phyloP scores from a whole-genome alignment of 2,329 filamentous ascomycete genomes.

The Claviceps humidiphila region DNA sequence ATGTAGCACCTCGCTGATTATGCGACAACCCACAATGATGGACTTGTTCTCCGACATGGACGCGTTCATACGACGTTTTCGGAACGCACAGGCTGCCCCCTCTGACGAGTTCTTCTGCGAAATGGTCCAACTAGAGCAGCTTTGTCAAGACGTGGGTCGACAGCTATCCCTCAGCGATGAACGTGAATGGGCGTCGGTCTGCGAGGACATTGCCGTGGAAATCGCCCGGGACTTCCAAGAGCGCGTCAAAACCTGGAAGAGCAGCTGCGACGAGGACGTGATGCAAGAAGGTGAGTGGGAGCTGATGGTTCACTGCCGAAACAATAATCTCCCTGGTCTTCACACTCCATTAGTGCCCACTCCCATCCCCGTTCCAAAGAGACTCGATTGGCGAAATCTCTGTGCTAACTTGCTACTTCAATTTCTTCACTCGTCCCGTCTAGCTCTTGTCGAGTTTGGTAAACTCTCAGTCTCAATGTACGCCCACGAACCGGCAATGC shows the following conservation, averaged over 20 bases:
- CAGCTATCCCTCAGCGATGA: not conserved
- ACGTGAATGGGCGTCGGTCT: not conserved
- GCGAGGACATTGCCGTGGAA: not conserved
- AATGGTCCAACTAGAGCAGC: constrained; percentile 1
- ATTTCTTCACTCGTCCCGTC: not conserved
- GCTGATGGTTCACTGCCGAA: not conserved
- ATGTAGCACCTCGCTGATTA: constrained; percentile 1
- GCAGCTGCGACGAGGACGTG: not conserved
- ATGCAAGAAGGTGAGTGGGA: constrained; percentile 1
- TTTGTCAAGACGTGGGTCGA: not conserved
- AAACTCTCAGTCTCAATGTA: constrained; percentile 1
- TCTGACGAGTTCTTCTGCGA: constrained; percentile 4
- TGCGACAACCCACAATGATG: constrained; percentile 1
- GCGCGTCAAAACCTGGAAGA: not conserved
- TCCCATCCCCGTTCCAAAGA: too few relatives aligned
- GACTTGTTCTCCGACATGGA: constrained; percentile 1
- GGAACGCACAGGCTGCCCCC: not conserved
- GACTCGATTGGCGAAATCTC: not conserved
- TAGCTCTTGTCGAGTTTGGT: constrained; percentile 2
- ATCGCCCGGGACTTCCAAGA: not conserved
- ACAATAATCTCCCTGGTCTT: too few relatives aligned
- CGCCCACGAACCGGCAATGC: constrained; percentile 3
- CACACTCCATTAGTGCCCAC: too few relatives aligned
- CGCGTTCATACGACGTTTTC: not conserved
- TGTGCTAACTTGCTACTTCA: not conserved